Base-by-base conservation (phyloP, 495 filamentous ascomycete genomes). In the Tricharina praecox region DNA sequence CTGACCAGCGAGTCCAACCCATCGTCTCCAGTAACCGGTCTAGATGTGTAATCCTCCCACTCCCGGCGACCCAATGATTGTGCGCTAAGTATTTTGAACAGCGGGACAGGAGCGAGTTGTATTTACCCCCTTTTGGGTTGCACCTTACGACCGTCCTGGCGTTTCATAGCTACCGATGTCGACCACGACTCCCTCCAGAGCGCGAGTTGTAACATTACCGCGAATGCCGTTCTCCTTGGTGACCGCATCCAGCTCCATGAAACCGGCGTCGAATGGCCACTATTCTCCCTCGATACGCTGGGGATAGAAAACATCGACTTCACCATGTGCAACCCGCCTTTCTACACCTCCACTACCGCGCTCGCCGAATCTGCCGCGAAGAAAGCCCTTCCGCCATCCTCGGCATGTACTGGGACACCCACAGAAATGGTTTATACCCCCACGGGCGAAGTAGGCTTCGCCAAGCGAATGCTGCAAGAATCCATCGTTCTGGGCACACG, bases 281-380 rank as follows among this genome's bases (percentile, higher is more conserved):
- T 95, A 1, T 69, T 95, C 7, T 77, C 83, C 0, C 61, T 75
- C 2, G 66, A 73, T 23, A 64, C 67, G 0, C 57, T 82, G 1
- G 65, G 63, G 3, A 43, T 77, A n/a, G 64, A 74, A 33, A 79
- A 73, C 3, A 69, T 93, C 28, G 82, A 94, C 61, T 95, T 96
- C 58, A 78, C 75, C 38, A 93, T 95, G 77, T 86, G 78, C 63
- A 97, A 97, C 54, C 90, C 90, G 1, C 90, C 90, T 0, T 97
- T 97, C 66, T 95, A 93, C 66, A 55, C 70, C 18, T 87, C 83
- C 2, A 66, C 70, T 15, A 62, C 70, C 10, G 82, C 92, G 28
- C 75, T 94, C 63, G 49, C 72, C 0, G 64, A 66, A 8, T 76
- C 78, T 0, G 80, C 83, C 0, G 53, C 65, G 19, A 62, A 68